These are phyloP conservation scores for Solanum pinnatisectum DNA, from an alignment of 257 asterid genomes.

Conservation along the genomic window DNA sequence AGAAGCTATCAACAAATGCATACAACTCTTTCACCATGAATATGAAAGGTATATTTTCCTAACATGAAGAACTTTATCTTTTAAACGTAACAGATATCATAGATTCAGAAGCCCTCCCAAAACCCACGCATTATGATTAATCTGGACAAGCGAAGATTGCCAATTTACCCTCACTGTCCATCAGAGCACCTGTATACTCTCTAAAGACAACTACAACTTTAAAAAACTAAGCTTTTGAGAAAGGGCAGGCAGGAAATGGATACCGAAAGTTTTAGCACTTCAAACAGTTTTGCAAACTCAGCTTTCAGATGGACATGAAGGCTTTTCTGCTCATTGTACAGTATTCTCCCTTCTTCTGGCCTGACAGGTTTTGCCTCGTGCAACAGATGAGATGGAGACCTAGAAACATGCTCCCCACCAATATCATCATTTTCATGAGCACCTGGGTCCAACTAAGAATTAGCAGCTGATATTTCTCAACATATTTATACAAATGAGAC, in stretches of 20 bases:
- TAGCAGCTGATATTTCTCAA: background rate
- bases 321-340: constrained; percentile 30
- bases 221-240: background rate
- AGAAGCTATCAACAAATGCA: background rate
- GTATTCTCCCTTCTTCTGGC: constrained; percentile 13
- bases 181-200: background rate
- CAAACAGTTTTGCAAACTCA: constrained; percentile 32
- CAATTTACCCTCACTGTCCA: background rate
- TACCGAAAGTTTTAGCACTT: constrained; percentile 63
- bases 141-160: background rate
- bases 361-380: constrained; percentile 18
- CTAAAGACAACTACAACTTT: background rate
- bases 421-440: background rate
- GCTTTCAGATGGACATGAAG: constrained; percentile 32
- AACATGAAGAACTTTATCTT: background rate
- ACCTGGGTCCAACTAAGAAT: constrained; percentile 5
- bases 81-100: background rate
- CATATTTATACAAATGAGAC: background rate
- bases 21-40: background rate
- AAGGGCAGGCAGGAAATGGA: constrained; percentile 6
- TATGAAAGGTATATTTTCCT: background rate
- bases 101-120: background rate
- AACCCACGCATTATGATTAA: background rate
- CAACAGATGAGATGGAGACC: background rate
- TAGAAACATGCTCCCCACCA: background rate